Percentiles rank a stretch among this genome's conserved stretches.
Conservation (phyloP, 176 grass and related monocot species). For the Elymus sibiricus region DNA sequence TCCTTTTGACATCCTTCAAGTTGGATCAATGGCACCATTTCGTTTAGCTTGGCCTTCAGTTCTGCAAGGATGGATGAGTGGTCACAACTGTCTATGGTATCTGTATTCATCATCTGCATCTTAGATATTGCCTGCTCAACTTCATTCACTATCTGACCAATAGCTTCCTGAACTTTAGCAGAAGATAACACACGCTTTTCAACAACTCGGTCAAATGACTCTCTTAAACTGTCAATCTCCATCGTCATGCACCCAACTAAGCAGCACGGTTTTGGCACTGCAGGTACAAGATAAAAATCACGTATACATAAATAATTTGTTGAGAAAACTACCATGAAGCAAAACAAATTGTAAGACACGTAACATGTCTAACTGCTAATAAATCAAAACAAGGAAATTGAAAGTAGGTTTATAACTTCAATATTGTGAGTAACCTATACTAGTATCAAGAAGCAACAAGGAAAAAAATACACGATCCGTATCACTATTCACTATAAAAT, state of each 20-base stretch:
- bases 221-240: constrained; percentile 72
- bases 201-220: constrained; percentile 67
- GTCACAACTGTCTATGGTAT: constrained; percentile 39
- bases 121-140: constrained; percentile 45
- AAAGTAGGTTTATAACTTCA: neutral
- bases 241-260: constrained; percentile 43
- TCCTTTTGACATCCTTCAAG: constrained; percentile 80
- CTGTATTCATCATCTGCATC: constrained; percentile 56
- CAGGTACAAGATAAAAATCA: constrained; percentile 2
- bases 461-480: constrained; percentile 18
- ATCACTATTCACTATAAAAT: neutral
- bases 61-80: constrained; percentile 48
- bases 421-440: neutral
- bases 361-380: neutral
- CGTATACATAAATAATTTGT: neutral
- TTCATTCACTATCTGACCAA: constrained; percentile 62
- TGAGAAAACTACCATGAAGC: neutral
- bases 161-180: constrained; percentile 50
- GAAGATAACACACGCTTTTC: constrained; percentile 64
- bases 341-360: constrained; percentile 23
- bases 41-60: constrained; percentile 54
- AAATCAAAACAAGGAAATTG: constrained; percentile 6
- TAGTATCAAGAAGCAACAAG: neutral
- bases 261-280: neutral
- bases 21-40: constrained; percentile 52